A percentile compares a stretch with the other conserved stretches of the same genome.
Evolutionary conservation across 257 asterid species (phyloP).

Genomic region (Solanum appendiculatum): DNA sequence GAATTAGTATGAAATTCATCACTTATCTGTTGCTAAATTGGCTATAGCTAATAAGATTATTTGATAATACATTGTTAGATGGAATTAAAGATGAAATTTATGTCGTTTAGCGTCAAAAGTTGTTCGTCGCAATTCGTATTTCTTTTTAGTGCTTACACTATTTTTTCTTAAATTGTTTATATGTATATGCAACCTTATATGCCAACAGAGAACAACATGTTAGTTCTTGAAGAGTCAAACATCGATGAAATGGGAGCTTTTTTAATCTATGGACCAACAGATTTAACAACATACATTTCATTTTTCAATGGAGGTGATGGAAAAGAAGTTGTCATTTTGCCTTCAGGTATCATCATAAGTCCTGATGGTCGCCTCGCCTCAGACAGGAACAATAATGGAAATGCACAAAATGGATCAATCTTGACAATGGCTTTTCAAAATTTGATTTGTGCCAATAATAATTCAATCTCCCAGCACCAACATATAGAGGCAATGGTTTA

Average conservation of each 20-base stretch:
- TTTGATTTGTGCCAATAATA: neutral
- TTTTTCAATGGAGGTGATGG: neutral
- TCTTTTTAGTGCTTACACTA: neutral
- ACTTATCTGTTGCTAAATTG: too few relatives aligned
- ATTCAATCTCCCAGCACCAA: neutral
- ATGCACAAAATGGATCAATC: neutral
- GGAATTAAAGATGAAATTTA: too few relatives aligned
- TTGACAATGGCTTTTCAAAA: neutral
- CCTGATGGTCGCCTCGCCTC: neutral
- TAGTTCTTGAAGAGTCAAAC: neutral
- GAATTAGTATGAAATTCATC: neutral
- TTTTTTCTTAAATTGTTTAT: neutral
- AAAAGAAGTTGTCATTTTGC: neutral
- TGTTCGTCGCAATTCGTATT: too few relatives aligned
- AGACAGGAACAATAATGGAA: neutral
- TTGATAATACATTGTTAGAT: too few relatives aligned
- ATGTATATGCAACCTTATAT: neutral
- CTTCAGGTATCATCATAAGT: neutral
- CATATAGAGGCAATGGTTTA: neutral
- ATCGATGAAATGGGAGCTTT: neutral
- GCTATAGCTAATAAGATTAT: too few relatives aligned
- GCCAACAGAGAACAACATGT: neutral
- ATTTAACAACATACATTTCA: neutral
- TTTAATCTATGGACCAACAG: neutral
- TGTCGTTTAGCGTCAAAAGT: too few relatives aligned